Evolutionary conservation across 2,329 filamentous ascomycete species (phyloP).

Genomic region (Curvularia verruculosa): DNA sequence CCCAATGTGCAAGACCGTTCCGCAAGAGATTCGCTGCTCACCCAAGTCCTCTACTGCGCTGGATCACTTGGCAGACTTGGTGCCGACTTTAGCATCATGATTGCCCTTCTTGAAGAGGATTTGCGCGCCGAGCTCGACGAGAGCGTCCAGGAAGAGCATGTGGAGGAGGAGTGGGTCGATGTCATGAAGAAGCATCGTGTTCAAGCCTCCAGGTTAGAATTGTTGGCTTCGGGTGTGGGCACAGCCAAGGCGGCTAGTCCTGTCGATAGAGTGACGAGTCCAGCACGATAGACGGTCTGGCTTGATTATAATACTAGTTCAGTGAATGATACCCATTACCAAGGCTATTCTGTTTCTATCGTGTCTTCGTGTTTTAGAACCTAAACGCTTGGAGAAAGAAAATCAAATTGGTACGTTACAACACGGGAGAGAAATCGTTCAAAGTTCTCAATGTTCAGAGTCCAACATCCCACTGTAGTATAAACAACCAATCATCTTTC

Average conservation of each 20-base stretch:
- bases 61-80: constrained; percentile 88
- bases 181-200: constrained; percentile 87
- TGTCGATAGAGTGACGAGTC: constrained; percentile 11
- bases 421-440: no score
- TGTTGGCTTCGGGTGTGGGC: constrained; percentile 53
- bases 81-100: constrained; percentile 88
- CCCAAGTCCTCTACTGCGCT: constrained; percentile 91
- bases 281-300: neutral
- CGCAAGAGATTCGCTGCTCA: constrained; percentile 84
- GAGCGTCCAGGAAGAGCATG: constrained; percentile 43
- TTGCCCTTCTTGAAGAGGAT: constrained; percentile 67
- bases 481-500: neutral
- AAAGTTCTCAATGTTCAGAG: neutral
- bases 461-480: neutral
- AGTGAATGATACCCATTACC: neutral
- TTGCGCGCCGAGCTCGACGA: constrained; percentile 50
- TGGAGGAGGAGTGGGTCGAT: constrained; percentile 77
- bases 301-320: neutral
- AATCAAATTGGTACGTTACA: no score
- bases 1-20: constrained; percentile 81
- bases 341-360: neutral
- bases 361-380: neutral
- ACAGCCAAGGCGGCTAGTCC: constrained; percentile 34
- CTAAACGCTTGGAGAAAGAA: no score
- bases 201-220: constrained; percentile 77